phyloP scores from a whole-genome alignment of 164 flowering plant genomes.

The Macadamia tetraphylla region DNA sequence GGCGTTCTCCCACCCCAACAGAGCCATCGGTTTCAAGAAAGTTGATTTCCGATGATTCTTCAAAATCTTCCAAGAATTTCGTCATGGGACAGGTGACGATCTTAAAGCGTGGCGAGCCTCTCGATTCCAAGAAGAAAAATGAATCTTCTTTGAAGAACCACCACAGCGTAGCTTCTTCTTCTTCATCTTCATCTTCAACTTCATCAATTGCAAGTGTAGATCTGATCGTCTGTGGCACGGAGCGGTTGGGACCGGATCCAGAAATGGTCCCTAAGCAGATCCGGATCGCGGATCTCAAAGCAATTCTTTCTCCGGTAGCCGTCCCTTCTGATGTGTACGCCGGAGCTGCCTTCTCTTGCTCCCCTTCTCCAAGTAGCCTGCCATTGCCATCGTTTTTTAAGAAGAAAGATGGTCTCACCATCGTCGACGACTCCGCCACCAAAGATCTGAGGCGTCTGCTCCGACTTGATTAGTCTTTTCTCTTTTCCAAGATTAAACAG shows the following conservation, averaged over 20 bases:
- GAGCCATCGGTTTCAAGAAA: slow-evolving; percentile 5
- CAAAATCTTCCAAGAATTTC: slow-evolving; percentile 11
- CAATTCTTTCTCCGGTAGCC: slow-evolving; percentile 5
- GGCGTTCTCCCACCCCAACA: neutral
- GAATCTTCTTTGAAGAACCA: neutral
- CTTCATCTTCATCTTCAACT: neutral
- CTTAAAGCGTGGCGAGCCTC: slow-evolving; percentile 37
- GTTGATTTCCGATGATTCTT: slow-evolving; percentile 3
- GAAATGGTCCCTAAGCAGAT: slow-evolving; percentile 27
- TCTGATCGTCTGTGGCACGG: slow-evolving; percentile 17
- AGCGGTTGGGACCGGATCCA: slow-evolving; percentile 35
- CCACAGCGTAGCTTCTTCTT: too few species aligned
- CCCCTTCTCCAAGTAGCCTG: slow-evolving; percentile 63
- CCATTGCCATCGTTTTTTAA: slow-evolving; percentile 57
- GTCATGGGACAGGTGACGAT: slow-evolving; percentile 38
- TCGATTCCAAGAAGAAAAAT: slow-evolving; percentile 4
- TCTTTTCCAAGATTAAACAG: neutral
- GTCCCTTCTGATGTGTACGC: slow-evolving; percentile 34
- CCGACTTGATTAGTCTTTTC: slow-evolving; percentile 30
- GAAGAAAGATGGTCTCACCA: slow-evolving; percentile 15
- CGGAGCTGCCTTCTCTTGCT: slow-evolving; percentile 43
- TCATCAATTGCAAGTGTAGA: neutral
- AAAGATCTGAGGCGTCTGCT: slow-evolving; percentile 44
- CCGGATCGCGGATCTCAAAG: slow-evolving; percentile 15
- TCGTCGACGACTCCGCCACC: slow-evolving; percentile 37